Conservation (phyloP, 345 rosid genomes). For the Raphanus sativus region DNA sequence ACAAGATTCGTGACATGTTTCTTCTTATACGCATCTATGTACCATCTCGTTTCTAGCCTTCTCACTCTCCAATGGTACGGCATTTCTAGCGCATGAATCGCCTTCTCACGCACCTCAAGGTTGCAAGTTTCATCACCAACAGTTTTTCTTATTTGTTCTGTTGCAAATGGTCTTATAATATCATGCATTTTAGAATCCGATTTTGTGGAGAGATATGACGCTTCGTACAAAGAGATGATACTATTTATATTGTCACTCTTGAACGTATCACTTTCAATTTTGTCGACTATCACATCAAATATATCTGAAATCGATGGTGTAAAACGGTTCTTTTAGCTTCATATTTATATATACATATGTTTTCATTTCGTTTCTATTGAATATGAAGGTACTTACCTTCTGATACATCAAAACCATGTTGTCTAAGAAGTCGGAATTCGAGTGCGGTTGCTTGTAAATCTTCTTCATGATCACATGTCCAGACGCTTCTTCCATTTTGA, state of each 20-base stretch:
- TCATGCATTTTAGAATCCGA: slow-evolving; percentile 39
- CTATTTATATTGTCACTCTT: slow-evolving; percentile 4
- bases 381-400: slow-evolving; percentile 17
- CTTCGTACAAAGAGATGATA: slow-evolving; percentile 43
- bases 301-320: slow-evolving; percentile 22
- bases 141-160: slow-evolving; percentile 4
- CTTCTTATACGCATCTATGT: slow-evolving; percentile 34
- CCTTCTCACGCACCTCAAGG: neutral
- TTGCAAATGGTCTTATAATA: slow-evolving; percentile 40
- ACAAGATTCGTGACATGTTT: slow-evolving; percentile 8
- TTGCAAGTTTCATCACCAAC: neutral
- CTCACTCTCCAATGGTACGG: slow-evolving; percentile 31
- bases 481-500: neutral
- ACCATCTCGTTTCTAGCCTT: slow-evolving; percentile 34
- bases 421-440: slow-evolving; percentile 37
- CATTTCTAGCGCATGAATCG: slow-evolving; percentile 33
- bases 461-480: neutral
- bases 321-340: neutral
- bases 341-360: neutral
- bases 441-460: slow-evolving; percentile 20
- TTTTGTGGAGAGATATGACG: slow-evolving; percentile 29
- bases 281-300: slow-evolving; percentile 33
- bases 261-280: slow-evolving; percentile 24
- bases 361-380: neutral
- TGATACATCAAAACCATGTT: slow-evolving; percentile 33